Evolutionary conservation across 73 alveolate genomes (phyloP).

Genomic region (Symbiodinium natans): DNA sequence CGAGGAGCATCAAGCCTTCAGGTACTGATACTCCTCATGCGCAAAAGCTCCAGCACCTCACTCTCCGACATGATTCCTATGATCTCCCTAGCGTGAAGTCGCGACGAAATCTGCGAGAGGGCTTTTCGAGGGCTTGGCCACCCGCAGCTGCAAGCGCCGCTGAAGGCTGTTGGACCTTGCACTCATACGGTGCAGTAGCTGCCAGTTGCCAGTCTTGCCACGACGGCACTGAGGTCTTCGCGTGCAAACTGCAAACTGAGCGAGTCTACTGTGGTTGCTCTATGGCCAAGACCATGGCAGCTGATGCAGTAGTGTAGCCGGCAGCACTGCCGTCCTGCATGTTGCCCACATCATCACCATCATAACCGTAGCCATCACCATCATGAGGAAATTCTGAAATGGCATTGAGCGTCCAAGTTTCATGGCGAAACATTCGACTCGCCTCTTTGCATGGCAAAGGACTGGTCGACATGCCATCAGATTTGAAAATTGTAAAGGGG

Average conservation of each 20-base stretch:
- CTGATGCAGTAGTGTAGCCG: background rate
- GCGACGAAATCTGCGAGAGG: background rate
- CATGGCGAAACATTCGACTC: no score
- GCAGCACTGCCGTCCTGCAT: background rate
- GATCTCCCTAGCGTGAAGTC: background rate
- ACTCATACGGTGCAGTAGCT: background rate
- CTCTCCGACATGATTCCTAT: background rate
- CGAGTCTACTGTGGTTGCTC: no score
- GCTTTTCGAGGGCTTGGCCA: background rate
- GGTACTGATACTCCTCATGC: conserved; percentile 96
- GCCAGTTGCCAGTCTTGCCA: no score
- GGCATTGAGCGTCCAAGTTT: no score
- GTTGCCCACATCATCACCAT: no score
- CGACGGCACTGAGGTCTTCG: no score
- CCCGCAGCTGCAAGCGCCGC: conserved; percentile 81
- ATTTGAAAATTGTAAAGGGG: background rate
- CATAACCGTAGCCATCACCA: no score
- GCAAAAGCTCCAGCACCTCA: background rate
- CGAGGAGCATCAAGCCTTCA: conserved; percentile 53
- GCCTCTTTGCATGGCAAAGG: background rate
- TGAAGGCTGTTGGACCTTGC: conserved; percentile 61
- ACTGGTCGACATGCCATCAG: background rate
- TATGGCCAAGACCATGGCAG: background rate
- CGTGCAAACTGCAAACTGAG: no score
- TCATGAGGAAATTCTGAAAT: no score